A percentile compares a stretch with the other conserved stretches of the same genome.
Conservation (phyloP, 371 early-diverging fungal species). For the Mucor mucedo region DNA sequence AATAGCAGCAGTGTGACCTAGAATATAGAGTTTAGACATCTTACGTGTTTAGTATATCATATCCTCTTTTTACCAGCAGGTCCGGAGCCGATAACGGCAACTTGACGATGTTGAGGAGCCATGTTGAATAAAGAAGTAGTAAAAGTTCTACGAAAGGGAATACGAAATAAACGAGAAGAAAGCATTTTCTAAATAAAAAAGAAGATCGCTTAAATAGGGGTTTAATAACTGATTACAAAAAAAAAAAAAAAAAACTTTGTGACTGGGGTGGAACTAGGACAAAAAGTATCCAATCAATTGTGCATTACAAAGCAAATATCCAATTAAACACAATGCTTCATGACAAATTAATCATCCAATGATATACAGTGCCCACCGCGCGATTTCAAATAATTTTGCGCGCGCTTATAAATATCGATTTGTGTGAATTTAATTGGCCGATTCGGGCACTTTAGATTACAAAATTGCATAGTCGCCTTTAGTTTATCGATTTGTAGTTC, state of each 20-base stretch:
- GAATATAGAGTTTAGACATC: background rate
- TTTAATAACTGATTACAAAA: slow-evolving; percentile 5
- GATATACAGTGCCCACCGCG: no score
- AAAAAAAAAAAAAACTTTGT: slow-evolving; percentile 11
- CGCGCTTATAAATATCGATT: no score
- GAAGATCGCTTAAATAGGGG: slow-evolving; percentile 20
- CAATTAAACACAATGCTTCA: no score
- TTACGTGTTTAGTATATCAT: no score
- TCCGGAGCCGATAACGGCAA: slow-evolving; percentile 84
- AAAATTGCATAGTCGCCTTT: no score
- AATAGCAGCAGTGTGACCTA: slow-evolving; percentile 93
- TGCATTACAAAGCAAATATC: slow-evolving; percentile 13
- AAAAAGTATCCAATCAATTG: background rate
- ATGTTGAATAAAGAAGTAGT: slow-evolving; percentile 29
- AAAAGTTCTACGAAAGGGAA: slow-evolving; percentile 27
- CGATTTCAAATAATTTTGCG: no score
- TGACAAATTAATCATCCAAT: no score
- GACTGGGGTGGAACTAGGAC: slow-evolving; percentile 13
- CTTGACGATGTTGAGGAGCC: slow-evolving; percentile 53
- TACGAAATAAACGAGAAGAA: slow-evolving; percentile 30
- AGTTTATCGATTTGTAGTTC: no score
- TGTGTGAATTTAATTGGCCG: no score
- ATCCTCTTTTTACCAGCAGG: slow-evolving; percentile 74
- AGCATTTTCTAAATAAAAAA: slow-evolving; percentile 20
- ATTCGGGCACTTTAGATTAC: no score